These are phyloP conservation scores for Lasiosphaeria miniovina DNA, from an alignment of 495 filamentous ascomycete genomes.

Conservation along the genomic window DNA sequence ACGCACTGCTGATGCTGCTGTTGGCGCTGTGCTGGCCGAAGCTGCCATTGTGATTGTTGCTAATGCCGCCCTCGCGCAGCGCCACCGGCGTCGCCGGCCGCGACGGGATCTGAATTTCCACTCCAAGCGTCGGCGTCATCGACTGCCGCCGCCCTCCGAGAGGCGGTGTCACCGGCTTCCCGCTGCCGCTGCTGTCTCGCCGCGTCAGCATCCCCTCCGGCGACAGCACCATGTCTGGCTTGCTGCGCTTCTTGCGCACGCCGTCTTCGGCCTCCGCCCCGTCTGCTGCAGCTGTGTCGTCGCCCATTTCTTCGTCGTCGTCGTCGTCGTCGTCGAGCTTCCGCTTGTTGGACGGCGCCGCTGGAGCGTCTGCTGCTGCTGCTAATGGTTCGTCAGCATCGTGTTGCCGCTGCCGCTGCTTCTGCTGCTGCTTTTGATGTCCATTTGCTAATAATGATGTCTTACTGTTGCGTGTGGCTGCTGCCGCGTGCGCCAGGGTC, in stretches of 20 bases:
- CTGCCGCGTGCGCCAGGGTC: conserved; percentile 11
- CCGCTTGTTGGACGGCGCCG: conserved; percentile 30
- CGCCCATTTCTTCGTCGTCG: conserved; percentile 36
- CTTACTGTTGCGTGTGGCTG: neutral
- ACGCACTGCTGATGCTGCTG: conserved; percentile 14
- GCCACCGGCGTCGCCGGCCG: conserved; percentile 50
- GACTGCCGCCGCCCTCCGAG: conserved; percentile 33
- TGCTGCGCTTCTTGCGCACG: conserved; percentile 43
- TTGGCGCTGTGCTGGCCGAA: conserved; percentile 9
- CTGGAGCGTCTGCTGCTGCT: neutral
- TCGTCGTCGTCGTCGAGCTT: conserved; percentile 43
- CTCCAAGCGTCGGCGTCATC: conserved; percentile 39
- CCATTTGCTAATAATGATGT: neutral
- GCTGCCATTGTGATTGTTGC: conserved; percentile 1
- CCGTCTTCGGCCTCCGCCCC: conserved; percentile 31
- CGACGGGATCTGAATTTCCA: conserved; percentile 56
- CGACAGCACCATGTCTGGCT: conserved; percentile 24
- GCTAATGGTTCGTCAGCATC: neutral
- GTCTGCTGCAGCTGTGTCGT: conserved; percentile 16
- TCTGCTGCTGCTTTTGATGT: neutral
- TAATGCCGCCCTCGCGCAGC: conserved; percentile 13
- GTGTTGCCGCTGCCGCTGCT: conserved; percentile 5
- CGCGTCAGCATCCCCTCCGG: conserved; percentile 4
- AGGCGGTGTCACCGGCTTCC: conserved; percentile 33
- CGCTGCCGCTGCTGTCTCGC: neutral